Evolutionary conservation across 176 grass and related monocot species (phyloP), one percentile per base, ranked within the genome.

Genomic region (Saccharum spontaneum): DNA sequence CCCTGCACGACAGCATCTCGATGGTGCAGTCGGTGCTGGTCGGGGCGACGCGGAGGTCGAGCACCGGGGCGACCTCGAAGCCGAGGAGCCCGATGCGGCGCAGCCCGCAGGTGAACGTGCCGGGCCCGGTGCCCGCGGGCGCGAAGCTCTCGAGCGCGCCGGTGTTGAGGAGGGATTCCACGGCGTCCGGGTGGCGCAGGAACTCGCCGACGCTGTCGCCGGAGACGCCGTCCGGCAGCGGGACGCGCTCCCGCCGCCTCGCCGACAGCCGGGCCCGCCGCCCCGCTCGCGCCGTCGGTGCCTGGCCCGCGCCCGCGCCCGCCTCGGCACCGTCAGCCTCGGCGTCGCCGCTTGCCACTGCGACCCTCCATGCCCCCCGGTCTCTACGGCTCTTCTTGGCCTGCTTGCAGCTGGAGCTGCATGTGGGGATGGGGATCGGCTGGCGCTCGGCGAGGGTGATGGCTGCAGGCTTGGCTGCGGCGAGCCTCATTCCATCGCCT

Each of bases 1-100:
- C 94, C 89, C 91, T 89, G 83, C 91, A 95, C 22, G 93, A 95
- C 28, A 98, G 87, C 93, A 98, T 87, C 84, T 98, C 93, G 55
- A 98, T 91, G 11, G 89, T 93, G 83, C 93, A 98, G 75, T 90
- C 83, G 22, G 84, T 40, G 39, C 38, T 10, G 8, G 96, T 94
- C 10, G 89, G 96, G 33, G 77, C 79, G 48, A 95, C 91, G 5
- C 91, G 87, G 69, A 98, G 76, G 57, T 90, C 93, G 14, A 98
- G 83, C 73, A 98, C 93, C 8, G 91, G 96, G 2, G 93, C 78
- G 41, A 95, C 88, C 83, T 98, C 86, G 38, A 98, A 92, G 11
- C 92, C 91, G 0, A 95, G 80, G 74, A 95, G 85, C 20, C 90
- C 84, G 67, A 98, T 90, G 70, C 39, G 86, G 17, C 92, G 87